These are phyloP conservation scores for Epicoccum nigrum DNA, from an alignment of 2,329 filamentous ascomycete species.

Conservation along the genomic window DNA sequence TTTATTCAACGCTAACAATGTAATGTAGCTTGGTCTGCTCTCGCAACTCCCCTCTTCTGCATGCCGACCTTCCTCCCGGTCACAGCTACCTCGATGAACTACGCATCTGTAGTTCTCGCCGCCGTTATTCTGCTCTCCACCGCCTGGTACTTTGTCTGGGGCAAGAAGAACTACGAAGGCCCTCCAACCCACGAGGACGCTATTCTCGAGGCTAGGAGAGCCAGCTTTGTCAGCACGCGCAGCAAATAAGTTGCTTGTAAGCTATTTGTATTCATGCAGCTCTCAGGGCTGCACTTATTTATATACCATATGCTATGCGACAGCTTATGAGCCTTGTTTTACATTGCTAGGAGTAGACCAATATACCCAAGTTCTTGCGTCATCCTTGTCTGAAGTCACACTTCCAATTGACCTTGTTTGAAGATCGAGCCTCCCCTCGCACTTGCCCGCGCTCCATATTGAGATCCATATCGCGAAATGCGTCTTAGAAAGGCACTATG, in stretches of 20 bases:
- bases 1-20: background rate
- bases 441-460: background rate
- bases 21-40: conserved; percentile 62
- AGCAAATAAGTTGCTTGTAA: conserved; percentile 14
- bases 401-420: background rate
- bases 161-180: conserved; percentile 70
- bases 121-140: conserved; percentile 66
- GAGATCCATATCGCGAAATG: too few species aligned
- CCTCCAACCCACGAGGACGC: conserved; percentile 54
- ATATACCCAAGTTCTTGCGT: conserved; percentile 13
- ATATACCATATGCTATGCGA: conserved; percentile 1
- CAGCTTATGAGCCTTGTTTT: conserved; percentile 2
- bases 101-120: conserved; percentile 76
- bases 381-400: background rate
- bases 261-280: background rate
- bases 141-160: conserved; percentile 73
- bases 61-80: conserved; percentile 72
- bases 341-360: conserved; percentile 4
- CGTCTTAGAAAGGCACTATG: too few species aligned
- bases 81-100: conserved; percentile 68
- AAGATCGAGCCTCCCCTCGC: background rate
- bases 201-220: conserved; percentile 39
- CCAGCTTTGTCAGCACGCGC: conserved; percentile 35
- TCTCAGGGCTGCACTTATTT: background rate
- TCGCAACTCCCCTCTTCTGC: conserved; percentile 76